These are phyloP conservation scores for Tinospora cordifolia DNA, from an alignment of 164 flowering plant genomes.

Conservation along the genomic window DNA sequence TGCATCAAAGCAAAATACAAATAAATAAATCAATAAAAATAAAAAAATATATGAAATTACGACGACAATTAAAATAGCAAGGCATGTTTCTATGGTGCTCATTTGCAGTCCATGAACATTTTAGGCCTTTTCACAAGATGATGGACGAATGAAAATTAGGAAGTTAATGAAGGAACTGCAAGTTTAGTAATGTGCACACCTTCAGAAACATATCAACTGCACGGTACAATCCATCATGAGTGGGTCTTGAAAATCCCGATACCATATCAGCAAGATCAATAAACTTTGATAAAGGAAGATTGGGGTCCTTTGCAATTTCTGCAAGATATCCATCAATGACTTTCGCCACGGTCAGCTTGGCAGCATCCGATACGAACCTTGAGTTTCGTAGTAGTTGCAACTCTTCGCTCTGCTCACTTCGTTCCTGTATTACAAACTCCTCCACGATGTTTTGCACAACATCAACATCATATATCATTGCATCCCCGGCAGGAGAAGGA, in stretches of 20 bases:
- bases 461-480: conserved; percentile 51
- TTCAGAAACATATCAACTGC: conserved; percentile 87
- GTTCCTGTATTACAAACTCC: conserved; percentile 60
- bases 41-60: background rate
- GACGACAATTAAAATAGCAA: background rate
- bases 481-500: conserved; percentile 39
- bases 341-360: conserved; percentile 82
- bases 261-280: conserved; percentile 60
- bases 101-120: background rate
- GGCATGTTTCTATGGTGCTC: background rate
- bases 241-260: conserved; percentile 46
- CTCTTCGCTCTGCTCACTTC: conserved; percentile 33
- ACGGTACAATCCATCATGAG: conserved; percentile 79
- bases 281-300: conserved; percentile 56
- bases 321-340: conserved; percentile 79
- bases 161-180: background rate
- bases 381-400: conserved; percentile 40
- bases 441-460: conserved; percentile 50
- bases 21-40: no score
- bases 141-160: background rate
- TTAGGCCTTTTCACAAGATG: background rate
- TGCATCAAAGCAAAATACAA: conserved; percentile 26
- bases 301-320: conserved; percentile 73
- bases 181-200: conserved; percentile 31
- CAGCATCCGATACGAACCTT: conserved; percentile 56